phyloP scores from a whole-genome alignment of 148 eudicot genomes.

The Rhododendron vialii region DNA sequence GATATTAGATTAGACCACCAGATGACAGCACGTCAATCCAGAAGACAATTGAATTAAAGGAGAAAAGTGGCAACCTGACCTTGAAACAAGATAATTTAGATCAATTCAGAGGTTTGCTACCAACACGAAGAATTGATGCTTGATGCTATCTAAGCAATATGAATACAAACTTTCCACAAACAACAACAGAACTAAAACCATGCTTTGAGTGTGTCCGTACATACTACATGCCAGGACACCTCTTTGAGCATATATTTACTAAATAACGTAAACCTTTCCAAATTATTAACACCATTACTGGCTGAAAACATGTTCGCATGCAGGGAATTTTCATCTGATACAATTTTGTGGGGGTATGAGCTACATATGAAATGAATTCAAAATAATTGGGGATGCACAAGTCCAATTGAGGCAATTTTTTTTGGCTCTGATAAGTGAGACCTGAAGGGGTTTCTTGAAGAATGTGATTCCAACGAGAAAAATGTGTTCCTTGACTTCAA shows the following conservation, averaged over 20 bases:
- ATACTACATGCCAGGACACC: neutral
- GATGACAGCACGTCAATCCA: neutral
- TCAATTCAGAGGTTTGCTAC: neutral
- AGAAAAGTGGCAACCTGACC: neutral
- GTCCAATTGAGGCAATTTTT: neutral
- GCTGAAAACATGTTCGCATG: neutral
- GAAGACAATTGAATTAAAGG: neutral
- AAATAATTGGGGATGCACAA: neutral
- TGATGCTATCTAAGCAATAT: neutral
- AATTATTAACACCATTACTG: neutral
- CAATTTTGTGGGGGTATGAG: neutral
- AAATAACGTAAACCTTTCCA: neutral
- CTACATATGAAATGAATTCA: neutral
- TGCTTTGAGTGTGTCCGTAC: neutral
- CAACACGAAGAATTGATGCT: neutral
- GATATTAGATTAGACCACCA: neutral
- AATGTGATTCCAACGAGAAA: neutral
- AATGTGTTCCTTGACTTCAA: neutral
- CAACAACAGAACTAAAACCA: neutral
- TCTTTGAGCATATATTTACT: neutral
- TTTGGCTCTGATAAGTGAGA: neutral
- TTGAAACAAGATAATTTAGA: neutral
- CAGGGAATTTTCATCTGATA: neutral
- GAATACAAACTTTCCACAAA: neutral
- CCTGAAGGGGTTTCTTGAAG: neutral